Conservation (phyloP, 345 rosid species). For the Salix purpurea region DNA sequence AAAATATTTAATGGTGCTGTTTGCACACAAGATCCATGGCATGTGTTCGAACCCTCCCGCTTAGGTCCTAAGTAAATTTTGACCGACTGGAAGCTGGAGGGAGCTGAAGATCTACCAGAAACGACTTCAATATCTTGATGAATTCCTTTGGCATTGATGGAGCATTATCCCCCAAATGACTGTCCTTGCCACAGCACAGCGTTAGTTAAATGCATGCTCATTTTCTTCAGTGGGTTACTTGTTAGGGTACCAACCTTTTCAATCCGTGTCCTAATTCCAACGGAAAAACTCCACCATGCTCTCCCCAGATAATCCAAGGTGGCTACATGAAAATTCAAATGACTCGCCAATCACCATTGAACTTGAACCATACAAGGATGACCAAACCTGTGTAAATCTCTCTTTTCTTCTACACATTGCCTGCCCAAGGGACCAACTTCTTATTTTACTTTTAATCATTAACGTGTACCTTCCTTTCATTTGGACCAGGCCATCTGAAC, state of each 20-base stretch:
- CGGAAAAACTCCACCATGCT: constrained; percentile 64
- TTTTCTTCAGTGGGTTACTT: background rate
- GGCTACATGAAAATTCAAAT: constrained; percentile 33
- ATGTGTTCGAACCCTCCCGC: background rate
- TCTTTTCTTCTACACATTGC: constrained; percentile 54
- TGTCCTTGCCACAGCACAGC: background rate
- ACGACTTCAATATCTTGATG: constrained; percentile 43
- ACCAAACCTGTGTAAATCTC: constrained; percentile 48
- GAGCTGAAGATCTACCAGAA: background rate
- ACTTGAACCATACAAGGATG: background rate
- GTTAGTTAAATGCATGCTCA: too few relatives aligned
- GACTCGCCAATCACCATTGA: background rate
- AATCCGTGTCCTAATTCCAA: constrained; percentile 61
- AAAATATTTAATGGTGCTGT: background rate
- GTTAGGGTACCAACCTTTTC: constrained; percentile 33
- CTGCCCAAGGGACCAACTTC: constrained; percentile 21
- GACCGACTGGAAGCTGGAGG: background rate
- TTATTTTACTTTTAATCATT: background rate
- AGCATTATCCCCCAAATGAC: constrained; percentile 50
- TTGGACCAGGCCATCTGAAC: background rate
- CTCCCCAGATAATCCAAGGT: constrained; percentile 76
- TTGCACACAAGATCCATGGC: background rate
- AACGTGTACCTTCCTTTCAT: background rate
- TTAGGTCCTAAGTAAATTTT: background rate
- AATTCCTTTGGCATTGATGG: background rate